Conservation (phyloP, 305 asterid species). For the Rubia balearica region DNA sequence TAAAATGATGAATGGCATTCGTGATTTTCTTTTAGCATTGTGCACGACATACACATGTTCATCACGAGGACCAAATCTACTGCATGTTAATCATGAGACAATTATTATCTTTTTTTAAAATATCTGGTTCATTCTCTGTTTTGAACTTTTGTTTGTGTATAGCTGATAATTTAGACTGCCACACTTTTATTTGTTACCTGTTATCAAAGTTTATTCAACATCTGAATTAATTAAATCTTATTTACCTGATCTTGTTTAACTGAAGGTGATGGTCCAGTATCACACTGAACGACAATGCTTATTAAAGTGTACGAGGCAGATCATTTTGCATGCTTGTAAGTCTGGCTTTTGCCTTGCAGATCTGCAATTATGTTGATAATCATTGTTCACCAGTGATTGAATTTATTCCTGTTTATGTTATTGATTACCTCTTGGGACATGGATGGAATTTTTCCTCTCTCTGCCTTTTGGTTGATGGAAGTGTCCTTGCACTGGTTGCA, state of each 20-base stretch:
- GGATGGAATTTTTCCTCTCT: neutral
- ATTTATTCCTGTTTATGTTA: neutral
- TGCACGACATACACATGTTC: neutral
- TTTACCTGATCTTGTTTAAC: neutral
- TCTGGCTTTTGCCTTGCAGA: constrained; percentile 22
- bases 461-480: constrained; percentile 3
- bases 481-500: neutral
- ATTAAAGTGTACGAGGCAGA: constrained; percentile 83
- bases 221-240: constrained; percentile 1
- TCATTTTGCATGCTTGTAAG: constrained; percentile 77
- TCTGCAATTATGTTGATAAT: constrained; percentile 12
- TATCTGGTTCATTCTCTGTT: neutral
- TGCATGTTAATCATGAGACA: neutral
- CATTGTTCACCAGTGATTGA: neutral
- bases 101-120: neutral
- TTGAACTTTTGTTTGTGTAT: neutral
- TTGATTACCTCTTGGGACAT: neutral
- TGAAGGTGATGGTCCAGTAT: constrained; percentile 73
- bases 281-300: constrained; percentile 79
- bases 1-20: neutral
- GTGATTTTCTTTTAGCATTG: neutral
- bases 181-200: neutral
- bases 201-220: neutral
- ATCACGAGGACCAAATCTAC: too few relatives aligned
- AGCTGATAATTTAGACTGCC: neutral